A percentile compares a stretch with the other conserved stretches of the same genome.
Evolutionary conservation across 768 basidiomycete genomes (phyloP).

Genomic region (Suillus tomentosus): DNA sequence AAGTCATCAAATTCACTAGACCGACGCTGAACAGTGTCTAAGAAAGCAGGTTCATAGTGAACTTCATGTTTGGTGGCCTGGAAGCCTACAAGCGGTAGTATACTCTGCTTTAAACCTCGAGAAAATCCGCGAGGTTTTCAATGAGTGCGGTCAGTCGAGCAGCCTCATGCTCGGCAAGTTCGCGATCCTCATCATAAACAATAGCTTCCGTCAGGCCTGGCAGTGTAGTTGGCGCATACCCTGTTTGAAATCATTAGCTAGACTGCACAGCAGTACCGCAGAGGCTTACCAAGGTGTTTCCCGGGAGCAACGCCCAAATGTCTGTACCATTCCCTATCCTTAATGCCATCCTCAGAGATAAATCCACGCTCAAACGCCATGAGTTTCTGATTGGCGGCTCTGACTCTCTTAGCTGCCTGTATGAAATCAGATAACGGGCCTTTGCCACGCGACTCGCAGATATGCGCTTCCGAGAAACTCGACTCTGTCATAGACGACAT

Average conservation of each 20-base stretch:
- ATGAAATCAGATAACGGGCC: constrained; percentile 48
- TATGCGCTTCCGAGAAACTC: constrained; percentile 6
- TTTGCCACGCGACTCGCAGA: constrained; percentile 23
- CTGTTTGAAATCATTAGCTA: constrained; percentile 34
- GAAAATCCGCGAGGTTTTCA: constrained; percentile 47
- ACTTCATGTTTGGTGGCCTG: background rate
- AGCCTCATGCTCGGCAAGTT: constrained; percentile 62
- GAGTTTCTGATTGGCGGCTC: constrained; percentile 65
- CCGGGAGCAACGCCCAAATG: constrained; percentile 88
- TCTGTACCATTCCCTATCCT: constrained; percentile 83
- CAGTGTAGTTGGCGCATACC: constrained; percentile 84
- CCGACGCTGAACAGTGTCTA: background rate
- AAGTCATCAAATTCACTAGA: background rate
- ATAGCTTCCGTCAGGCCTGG: constrained; percentile 81
- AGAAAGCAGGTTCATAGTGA: background rate
- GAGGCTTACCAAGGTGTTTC: constrained; percentile 69
- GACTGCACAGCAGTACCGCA: constrained; percentile 2
- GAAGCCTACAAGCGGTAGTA: background rate
- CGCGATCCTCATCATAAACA: constrained; percentile 63
- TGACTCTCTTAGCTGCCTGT: constrained; percentile 60
- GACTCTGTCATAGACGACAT: constrained; percentile 8
- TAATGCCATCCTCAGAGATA: constrained; percentile 75
- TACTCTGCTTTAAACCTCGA: constrained; percentile 9
- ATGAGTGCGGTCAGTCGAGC: constrained; percentile 55
- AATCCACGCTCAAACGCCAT: constrained; percentile 77